Conservation (phyloP, 441 rosid species). For the Biscutella laevigata region DNA sequence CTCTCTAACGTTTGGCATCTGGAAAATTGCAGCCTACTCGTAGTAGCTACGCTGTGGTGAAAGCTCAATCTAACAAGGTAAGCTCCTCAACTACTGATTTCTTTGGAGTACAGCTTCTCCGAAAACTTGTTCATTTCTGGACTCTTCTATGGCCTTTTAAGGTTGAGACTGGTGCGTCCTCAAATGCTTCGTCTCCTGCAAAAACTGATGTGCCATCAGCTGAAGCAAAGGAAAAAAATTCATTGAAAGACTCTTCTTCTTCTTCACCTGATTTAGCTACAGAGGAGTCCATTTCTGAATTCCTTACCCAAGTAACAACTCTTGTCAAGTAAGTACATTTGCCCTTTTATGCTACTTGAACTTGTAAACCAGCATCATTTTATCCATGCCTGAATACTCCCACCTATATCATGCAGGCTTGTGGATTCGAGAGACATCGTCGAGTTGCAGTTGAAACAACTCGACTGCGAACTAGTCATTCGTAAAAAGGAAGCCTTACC, state of each 20-base stretch:
- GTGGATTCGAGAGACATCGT: slow-evolving; percentile 83
- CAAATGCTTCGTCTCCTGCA: slow-evolving; percentile 49
- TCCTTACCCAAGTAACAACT: slow-evolving; percentile 63
- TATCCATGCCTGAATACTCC: not conserved
- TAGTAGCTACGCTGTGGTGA: slow-evolving; percentile 37
- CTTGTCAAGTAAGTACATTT: slow-evolving; percentile 60
- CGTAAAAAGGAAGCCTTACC: slow-evolving; percentile 85
- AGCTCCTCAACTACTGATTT: slow-evolving; percentile 30
- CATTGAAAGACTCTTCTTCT: slow-evolving; percentile 34
- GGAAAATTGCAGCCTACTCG: slow-evolving; percentile 38
- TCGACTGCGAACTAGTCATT: slow-evolving; percentile 61
- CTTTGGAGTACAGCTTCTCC: slow-evolving; percentile 31
- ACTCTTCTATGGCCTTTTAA: slow-evolving; percentile 45
- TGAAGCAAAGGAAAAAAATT: slow-evolving; percentile 32
- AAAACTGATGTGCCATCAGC: slow-evolving; percentile 30
- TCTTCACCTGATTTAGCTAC: slow-evolving; percentile 41
- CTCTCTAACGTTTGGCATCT: slow-evolving; percentile 16
- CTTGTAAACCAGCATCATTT: not conserved
- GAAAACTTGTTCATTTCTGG: slow-evolving; percentile 34
- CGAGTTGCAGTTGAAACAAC: slow-evolving; percentile 80
- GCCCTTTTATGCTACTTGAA: not conserved
- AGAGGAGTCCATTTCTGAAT: slow-evolving; percentile 62
- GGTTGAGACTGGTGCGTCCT: slow-evolving; percentile 50
- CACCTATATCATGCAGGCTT: slow-evolving; percentile 42
- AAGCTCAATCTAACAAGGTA: slow-evolving; percentile 65